Evolutionary conservation across 2,329 filamentous ascomycete genomes (phyloP).

Genomic region (Trichophyton benhamiae): DNA sequence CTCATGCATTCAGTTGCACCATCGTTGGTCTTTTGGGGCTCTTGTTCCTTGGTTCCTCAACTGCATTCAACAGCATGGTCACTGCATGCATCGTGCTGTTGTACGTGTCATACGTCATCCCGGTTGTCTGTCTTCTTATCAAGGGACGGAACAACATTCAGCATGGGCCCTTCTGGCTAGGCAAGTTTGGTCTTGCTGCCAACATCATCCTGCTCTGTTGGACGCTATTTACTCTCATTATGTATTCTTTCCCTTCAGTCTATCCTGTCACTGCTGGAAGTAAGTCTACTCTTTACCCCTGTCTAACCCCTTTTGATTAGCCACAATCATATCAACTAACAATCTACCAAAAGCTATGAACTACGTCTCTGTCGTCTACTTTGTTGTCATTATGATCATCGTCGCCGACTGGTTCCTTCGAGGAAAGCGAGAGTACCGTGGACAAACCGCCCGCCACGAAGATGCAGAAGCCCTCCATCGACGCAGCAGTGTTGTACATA

Average conservation of each 20-base stretch:
- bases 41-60: slow-evolving; percentile 35
- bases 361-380: slow-evolving; percentile 31
- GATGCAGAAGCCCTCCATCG: slow-evolving; percentile 13
- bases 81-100: slow-evolving; percentile 38
- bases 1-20: slow-evolving; percentile 32
- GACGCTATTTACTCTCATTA: slow-evolving; percentile 38
- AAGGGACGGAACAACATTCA: slow-evolving; percentile 34
- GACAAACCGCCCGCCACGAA: slow-evolving; percentile 17
- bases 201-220: slow-evolving; percentile 36
- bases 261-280: slow-evolving; percentile 25
- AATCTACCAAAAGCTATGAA: slow-evolving; percentile 27
- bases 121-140: slow-evolving; percentile 35
- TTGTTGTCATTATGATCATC: slow-evolving; percentile 25
- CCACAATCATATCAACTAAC: not conserved
- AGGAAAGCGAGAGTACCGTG: slow-evolving; percentile 21
- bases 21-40: slow-evolving; percentile 37
- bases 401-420: slow-evolving; percentile 26
- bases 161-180: slow-evolving; percentile 40
- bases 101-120: slow-evolving; percentile 37
- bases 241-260: slow-evolving; percentile 33
- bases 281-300: slow-evolving; percentile 17
- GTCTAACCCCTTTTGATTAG: not conserved
- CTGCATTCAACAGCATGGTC: slow-evolving; percentile 33
- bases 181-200: slow-evolving; percentile 30
- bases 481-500: not conserved